A percentile compares a stretch with the other conserved stretches of the same genome.
Conservation (phyloP, 2,329 filamentous ascomycete genomes). For the Tolypocladium amazonense region DNA sequence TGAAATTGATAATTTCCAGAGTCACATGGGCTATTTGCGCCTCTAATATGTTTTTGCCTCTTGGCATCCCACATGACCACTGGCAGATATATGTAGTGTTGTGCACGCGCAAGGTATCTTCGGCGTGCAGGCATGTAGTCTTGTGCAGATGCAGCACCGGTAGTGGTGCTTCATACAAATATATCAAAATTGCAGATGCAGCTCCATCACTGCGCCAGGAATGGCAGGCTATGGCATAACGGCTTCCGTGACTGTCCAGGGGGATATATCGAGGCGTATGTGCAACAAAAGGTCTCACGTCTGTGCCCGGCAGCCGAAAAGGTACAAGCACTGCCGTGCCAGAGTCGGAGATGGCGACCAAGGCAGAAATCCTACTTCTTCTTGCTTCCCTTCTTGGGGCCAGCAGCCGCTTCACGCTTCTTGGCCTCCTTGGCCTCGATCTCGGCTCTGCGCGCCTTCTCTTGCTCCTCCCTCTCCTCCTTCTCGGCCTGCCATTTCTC, state of each 20-base stretch:
- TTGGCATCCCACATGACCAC: background rate
- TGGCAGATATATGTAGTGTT: background rate
- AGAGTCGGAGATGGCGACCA: background rate
- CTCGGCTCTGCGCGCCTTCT: conserved; percentile 36
- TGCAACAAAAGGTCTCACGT: background rate
- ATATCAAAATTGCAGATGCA: background rate
- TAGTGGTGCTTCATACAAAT: background rate
- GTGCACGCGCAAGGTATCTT: background rate
- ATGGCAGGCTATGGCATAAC: background rate
- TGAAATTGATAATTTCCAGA: background rate
- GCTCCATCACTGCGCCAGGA: background rate
- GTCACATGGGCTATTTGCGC: background rate
- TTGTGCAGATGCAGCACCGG: background rate
- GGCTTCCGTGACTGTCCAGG: background rate
- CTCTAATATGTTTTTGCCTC: too few species aligned
- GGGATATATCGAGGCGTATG: background rate
- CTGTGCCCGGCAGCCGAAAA: conserved; percentile 1
- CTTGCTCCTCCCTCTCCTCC: conserved; percentile 43
- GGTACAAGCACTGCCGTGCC: background rate
- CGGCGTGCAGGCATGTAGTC: background rate
- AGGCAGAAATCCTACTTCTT: conserved; percentile 23
- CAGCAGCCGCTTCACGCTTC: conserved; percentile 41
- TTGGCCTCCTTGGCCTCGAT: conserved; percentile 46
- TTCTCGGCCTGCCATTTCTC: conserved; percentile 38
- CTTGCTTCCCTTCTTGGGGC: conserved; percentile 37